Base-by-base conservation (phyloP, 148 eudicot genomes). In the Euryodendron excelsum region DNA sequence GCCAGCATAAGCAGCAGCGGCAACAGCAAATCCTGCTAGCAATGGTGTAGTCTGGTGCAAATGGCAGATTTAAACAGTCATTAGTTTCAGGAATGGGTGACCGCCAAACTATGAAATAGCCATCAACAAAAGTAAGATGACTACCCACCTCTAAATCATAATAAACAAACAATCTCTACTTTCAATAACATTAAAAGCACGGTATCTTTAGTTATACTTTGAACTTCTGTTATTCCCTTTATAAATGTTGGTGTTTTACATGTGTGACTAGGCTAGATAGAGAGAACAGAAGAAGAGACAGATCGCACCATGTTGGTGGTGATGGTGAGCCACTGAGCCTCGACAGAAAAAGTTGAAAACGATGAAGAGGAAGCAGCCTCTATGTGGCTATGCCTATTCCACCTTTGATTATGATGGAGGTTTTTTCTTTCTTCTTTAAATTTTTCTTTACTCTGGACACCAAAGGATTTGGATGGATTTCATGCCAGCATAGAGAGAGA, bases 1-100 rank as follows among this genome's bases (percentile, higher is more conserved):
- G 58, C 90, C 95, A 39, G 94, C 95, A 75, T 84, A 78, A 60
- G 95, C 93, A 39, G 92, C 81, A 31, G 92, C 89, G 21, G 93
- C 93, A 80, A 88, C 79, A 20, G 91, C 88, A 79, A 89, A 80
- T 58, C 97, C 94, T 36, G 89, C 89, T 73, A 92, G 53, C 67
- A 92, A 45, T 39, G 93, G 90, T 44, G 91, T 69, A 53, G 80
- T 58, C 94, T 92, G 84, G 34, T 14, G 14, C 61, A 79, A 33
- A 79, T 71, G 62, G 7, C 45, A 63, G 17, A 41, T 69, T 53
- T 10, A 25, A 77, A 77, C 2, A n/a, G 8, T 67, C 28, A 55
- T 55, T 55, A 58, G 37, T 71, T 4, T 60, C n/a, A 62, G 23
- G 20, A 67, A 77, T 8, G 30, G 45, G 7, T 58, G 8, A 37